Base-by-base conservation (phyloP, 208 protist species). In the Wallacemonas sp. region DNA sequence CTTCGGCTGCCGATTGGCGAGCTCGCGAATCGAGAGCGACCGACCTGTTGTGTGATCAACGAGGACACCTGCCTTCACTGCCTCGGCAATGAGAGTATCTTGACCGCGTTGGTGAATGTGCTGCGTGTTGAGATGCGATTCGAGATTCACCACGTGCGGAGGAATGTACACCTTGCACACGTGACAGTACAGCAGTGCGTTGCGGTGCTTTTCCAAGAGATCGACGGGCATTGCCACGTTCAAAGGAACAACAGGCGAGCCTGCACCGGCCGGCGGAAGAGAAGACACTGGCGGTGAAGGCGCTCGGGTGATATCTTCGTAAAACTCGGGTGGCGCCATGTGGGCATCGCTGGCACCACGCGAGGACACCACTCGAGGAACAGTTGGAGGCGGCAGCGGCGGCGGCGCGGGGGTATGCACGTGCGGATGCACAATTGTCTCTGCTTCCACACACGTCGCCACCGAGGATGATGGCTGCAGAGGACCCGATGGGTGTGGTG, bases 151-250 rank as follows among this genome's bases (percentile, higher is more conserved):
- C 42, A 56, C 38, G 28, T 75, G 62, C 2, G 70, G 63, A 2
- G 70, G 42, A 39, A 75, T 31, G 42, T 64, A 75, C 21, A 70
- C 38, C 21, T 62, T 47, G 39, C 70, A 75, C 22, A 44, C 42
- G 28, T 66, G 38, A 38, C 70, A 75, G 31, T 65, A 75, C 0
- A 75, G 27, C 22, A 75, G 53, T 4, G 54, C 70, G 1, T 66
- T 62, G 24, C 46, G 62, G 11, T 65, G 51, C 45, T 31, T 28
- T 55, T 36, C 62, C 9, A 66, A 0, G 17, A 75, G 51, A 19
- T 75, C 56, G 21, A 66, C 46, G 11, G 70, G 70, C 11, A 75
- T 44, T 8, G 39, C 22, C 24, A 62, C 19, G 4, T 53, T 12
- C 17, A 47, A 15, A 1, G 36, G 28, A 2, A 31, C 63, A 45